Base-by-base conservation (phyloP, 352 stramenopile species). In the Phytophthora vignae region DNA sequence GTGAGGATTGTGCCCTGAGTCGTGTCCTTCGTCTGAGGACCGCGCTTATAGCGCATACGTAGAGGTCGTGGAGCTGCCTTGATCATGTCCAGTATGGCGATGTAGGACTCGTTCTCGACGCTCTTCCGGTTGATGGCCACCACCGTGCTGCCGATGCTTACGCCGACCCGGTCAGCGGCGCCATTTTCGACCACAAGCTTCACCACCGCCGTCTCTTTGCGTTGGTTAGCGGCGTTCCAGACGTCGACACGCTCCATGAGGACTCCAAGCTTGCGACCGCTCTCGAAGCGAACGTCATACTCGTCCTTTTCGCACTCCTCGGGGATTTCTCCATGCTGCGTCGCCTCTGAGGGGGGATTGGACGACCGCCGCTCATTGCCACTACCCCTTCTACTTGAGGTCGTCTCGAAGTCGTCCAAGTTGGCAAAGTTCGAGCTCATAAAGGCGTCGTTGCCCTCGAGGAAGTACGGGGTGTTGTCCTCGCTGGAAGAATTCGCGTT, bases 161-260 rank as follows among this genome's bases (percentile, higher is more conserved):
- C 87, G 4, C 82, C 85, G 2, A 93, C 81, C 25, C 82, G 77
- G 67, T 95, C 87, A 3, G 85, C 87, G 14, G 87, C 79, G 4
- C 87, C 87, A 57, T 92, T 92, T 42, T 95, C 87, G 3, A 95
- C 85, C 4, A 95, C 85, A 21, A 95, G 77, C 66, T 95, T 95
- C 54, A 95, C 87, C 29, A 95, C 84, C 0, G 87, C 87, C 38
- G 85, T 78, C 60, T 95, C 85, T 19, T 85, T 81, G 9, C 83
- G 81, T 11, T 80, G 75, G 38, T 92, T 83, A 3, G 89, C 78
- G 14, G 78, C 60, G 17, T 76, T 85, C 74, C 79, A 95, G 27
- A 90, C 72, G 56, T 94, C 86, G 3, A 94, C 84, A 31, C 87
- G 82, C 64, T 95, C 88, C 86, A 94, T 93, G 27, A 95, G 72